These are phyloP conservation scores for Lipomyces starkeyi DNA, from an alignment of 805 yeast genomes.

Conservation along the genomic window DNA sequence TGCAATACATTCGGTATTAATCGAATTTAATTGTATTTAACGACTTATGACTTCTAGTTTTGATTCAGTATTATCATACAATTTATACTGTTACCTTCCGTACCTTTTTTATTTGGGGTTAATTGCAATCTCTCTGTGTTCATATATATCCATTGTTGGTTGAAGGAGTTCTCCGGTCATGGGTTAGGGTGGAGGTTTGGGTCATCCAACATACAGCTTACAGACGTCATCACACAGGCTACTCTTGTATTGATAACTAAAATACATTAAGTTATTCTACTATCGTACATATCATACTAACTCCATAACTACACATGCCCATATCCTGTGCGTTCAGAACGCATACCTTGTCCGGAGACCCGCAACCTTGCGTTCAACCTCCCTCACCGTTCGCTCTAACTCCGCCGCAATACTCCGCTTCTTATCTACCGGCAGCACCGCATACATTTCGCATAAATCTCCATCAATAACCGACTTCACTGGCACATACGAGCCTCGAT, in stretches of 20 bases:
- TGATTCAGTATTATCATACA: too few relatives aligned
- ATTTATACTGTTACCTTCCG: neutral
- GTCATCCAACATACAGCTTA: too few relatives aligned
- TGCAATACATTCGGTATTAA: neutral
- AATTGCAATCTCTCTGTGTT: too few relatives aligned
- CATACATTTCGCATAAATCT: constrained; percentile 73
- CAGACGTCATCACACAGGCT: too few relatives aligned
- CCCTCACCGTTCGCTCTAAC: constrained; percentile 44
- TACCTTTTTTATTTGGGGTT: neutral
- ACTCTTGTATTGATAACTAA: neutral
- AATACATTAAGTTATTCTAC: neutral
- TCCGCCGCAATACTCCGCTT: constrained; percentile 44
- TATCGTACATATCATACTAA: constrained; percentile 1
- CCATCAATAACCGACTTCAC: constrained; percentile 82
- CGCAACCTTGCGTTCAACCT: constrained; percentile 44
- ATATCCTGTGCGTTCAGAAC: constrained; percentile 15
- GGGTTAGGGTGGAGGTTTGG: too few relatives aligned
- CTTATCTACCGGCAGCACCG: constrained; percentile 37
- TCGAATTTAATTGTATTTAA: too few relatives aligned
- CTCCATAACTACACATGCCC: neutral
- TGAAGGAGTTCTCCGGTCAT: too few relatives aligned
- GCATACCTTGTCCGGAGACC: constrained; percentile 44
- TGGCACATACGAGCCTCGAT: constrained; percentile 83
- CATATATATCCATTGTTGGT: too few relatives aligned
- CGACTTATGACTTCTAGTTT: neutral